Conservation (phyloP, 2,329 filamentous ascomycete species). For the Sarocladiaceae sp. region DNA sequence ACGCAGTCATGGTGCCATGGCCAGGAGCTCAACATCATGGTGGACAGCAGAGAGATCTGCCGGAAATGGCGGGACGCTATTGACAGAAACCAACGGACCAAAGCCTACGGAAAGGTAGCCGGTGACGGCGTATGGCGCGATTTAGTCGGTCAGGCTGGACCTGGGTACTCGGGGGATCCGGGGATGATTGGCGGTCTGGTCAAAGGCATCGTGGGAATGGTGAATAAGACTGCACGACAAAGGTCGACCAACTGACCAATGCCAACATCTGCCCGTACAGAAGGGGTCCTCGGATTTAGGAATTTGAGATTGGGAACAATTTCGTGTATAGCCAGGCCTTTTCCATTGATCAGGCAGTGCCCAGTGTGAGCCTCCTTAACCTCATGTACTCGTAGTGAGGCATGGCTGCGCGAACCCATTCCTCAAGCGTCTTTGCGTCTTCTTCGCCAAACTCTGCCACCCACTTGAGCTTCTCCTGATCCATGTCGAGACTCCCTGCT, state of each 20-base stretch:
- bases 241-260: too few relatives aligned
- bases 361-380: too few relatives aligned
- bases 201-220: slow-evolving; percentile 13
- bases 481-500: slow-evolving; percentile 11
- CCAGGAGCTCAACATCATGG: slow-evolving; percentile 71
- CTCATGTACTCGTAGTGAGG: slow-evolving; percentile 8
- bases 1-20: slow-evolving; percentile 75
- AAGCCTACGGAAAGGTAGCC: slow-evolving; percentile 46
- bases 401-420: slow-evolving; percentile 10
- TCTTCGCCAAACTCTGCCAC: slow-evolving; percentile 12
- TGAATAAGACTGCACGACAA: slow-evolving; percentile 10
- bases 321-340: too few relatives aligned
- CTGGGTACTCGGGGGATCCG: slow-evolving; percentile 13
- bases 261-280: too few relatives aligned
- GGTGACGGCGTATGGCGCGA: slow-evolving; percentile 60
- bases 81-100: slow-evolving; percentile 61
- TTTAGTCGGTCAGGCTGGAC: slow-evolving; percentile 28
- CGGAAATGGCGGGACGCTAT: slow-evolving; percentile 55
- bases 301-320: too few relatives aligned
- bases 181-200: slow-evolving; percentile 12
- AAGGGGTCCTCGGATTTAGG: too few relatives aligned
- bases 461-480: slow-evolving; percentile 12
- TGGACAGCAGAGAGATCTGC: slow-evolving; percentile 60
- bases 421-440: slow-evolving; percentile 5
- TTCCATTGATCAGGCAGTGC: too few relatives aligned